A percentile compares a stretch with the other conserved stretches of the same genome.
Evolutionary conservation across 202 grass and related monocot species (phyloP).

Genomic region (Cymbopogon flexuosus): DNA sequence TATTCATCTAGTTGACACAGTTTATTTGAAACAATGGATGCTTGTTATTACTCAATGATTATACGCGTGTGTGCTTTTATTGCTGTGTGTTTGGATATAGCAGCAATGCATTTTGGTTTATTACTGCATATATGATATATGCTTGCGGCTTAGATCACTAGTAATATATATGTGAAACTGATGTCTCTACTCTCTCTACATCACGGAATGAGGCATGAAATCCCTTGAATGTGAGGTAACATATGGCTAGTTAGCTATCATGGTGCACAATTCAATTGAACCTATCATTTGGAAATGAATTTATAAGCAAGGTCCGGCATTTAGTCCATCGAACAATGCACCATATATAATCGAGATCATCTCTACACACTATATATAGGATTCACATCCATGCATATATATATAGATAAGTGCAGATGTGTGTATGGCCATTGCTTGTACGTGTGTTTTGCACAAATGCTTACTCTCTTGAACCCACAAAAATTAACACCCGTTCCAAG

Average conservation of each 20-base stretch:
- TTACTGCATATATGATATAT: neutral
- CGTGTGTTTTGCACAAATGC: neutral
- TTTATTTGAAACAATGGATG: neutral
- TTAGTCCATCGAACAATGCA: neutral
- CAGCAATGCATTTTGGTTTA: conserved; percentile 9
- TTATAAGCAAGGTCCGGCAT: neutral
- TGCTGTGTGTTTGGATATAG: neutral
- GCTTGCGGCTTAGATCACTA: neutral
- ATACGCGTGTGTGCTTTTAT: neutral
- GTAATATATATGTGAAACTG: neutral
- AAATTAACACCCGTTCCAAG: neutral
- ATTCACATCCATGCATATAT: neutral
- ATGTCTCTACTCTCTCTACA: neutral
- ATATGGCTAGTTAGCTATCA: neutral
- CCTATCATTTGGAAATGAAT: conserved; percentile 23
- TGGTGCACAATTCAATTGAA: conserved; percentile 11
- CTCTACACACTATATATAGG: neutral
- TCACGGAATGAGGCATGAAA: neutral
- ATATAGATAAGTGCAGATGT: neutral
- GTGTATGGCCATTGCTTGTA: neutral
- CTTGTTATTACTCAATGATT: neutral
- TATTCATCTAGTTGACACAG: neutral
- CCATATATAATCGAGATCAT: neutral
- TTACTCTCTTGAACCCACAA: neutral
- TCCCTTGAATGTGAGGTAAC: neutral